phyloP scores from a whole-genome alignment of 129 eudicot genomes.

The Helichrysum umbraculigerum region DNA sequence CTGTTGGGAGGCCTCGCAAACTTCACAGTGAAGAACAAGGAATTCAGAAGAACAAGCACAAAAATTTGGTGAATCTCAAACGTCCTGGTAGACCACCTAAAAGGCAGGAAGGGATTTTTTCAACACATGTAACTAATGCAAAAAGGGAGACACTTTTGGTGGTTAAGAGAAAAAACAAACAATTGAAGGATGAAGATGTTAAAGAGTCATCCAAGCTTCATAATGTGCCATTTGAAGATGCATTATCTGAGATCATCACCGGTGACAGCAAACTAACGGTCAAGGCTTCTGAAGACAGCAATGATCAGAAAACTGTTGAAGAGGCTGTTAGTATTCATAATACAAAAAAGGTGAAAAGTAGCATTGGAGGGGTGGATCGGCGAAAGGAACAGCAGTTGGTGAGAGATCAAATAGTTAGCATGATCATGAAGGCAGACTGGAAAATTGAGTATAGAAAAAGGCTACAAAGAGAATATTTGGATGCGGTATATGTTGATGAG shows the following conservation, averaged over 20 bases:
- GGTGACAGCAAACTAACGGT: constrained; percentile 22
- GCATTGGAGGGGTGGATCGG: constrained; percentile 14
- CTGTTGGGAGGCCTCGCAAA: constrained; percentile 22
- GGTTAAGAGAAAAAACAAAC: constrained; percentile 5
- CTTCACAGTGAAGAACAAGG: constrained; percentile 2
- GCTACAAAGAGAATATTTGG: constrained; percentile 47
- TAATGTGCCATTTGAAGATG: constrained; percentile 14
- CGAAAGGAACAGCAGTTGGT: constrained; percentile 49
- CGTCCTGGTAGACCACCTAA: constrained; percentile 35
- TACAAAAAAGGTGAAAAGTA: constrained; percentile 12
- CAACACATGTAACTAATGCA: not conserved
- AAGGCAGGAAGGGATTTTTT: constrained; percentile 20
- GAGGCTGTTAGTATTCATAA: constrained; percentile 11
- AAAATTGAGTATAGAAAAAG: constrained; percentile 67
- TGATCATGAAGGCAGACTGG: constrained; percentile 73
- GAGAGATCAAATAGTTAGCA: constrained; percentile 59
- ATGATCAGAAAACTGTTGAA: constrained; percentile 10
- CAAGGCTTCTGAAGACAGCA: constrained; percentile 20
- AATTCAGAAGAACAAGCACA: not conserved
- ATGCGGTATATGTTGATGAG: constrained; percentile 72
- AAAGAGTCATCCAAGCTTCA: constrained; percentile 8
- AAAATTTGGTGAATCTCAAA: constrained; percentile 1
- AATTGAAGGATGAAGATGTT: constrained; percentile 23
- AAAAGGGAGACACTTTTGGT: not conserved
- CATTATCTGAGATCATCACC: constrained; percentile 12